Conservation (phyloP, 176 grass and related monocot genomes). For the Paspalum vaginatum region DNA sequence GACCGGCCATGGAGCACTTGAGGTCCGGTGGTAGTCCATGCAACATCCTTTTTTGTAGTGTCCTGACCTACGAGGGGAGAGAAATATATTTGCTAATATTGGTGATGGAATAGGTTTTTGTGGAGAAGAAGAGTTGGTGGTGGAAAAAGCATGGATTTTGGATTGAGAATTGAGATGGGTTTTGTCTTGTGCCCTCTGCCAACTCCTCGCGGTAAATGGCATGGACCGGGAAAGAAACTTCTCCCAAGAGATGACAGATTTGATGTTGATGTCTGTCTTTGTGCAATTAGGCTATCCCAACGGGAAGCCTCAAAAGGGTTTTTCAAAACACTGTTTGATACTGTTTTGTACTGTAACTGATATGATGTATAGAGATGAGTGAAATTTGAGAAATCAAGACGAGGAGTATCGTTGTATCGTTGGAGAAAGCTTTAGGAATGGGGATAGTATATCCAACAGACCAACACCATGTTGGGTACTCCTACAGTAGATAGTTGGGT, state of each 20-base stretch:
- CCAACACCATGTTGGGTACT: too few species aligned
- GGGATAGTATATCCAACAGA: too few species aligned
- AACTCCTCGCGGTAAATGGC: slow-evolving; percentile 19
- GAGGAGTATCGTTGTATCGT: too few species aligned
- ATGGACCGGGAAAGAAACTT: background rate
- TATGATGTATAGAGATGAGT: too few species aligned
- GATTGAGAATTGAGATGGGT: background rate
- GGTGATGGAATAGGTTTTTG: slow-evolving; percentile 41
- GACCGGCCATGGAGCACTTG: slow-evolving; percentile 15
- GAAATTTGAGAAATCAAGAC: too few species aligned
- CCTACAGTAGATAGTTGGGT: too few species aligned
- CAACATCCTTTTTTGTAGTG: background rate
- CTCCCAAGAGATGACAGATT: background rate
- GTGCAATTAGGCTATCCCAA: background rate
- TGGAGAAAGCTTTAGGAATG: too few species aligned
- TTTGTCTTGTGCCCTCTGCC: background rate
- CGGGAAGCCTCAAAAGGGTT: too few species aligned
- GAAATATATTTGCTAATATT: background rate
- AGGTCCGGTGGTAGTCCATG: slow-evolving; percentile 1
- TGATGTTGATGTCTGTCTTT: background rate
- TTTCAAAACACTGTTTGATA: too few species aligned
- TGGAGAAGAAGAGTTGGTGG: slow-evolving; percentile 38
- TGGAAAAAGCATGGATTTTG: slow-evolving; percentile 13
- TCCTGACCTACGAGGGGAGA: background rate
- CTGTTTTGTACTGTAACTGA: too few species aligned